Conservation (phyloP, 345 rosid genomes). For the Eucalyptus dawsonii region DNA sequence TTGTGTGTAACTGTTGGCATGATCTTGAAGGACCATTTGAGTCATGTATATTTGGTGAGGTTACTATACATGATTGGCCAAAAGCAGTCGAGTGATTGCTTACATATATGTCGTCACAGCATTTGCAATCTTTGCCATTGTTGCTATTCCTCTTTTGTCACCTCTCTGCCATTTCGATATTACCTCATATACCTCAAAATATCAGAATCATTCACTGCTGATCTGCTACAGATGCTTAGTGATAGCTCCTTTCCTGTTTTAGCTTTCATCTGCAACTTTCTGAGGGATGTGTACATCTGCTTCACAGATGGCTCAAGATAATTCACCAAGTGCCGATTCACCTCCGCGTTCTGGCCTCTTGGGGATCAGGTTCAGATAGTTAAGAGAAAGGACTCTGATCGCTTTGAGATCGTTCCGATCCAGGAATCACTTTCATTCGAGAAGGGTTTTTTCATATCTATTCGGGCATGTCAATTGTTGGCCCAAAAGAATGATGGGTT, state of each 20-base stretch:
- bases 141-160: background rate
- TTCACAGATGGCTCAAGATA: constrained; percentile 45
- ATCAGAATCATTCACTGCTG: background rate
- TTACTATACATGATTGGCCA: background rate
- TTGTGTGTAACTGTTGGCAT: background rate
- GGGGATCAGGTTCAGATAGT: constrained; percentile 78
- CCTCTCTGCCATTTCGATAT: background rate
- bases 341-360: constrained; percentile 81
- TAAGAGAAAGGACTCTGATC: constrained; percentile 60
- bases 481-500: constrained; percentile 90
- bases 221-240: background rate
- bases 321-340: constrained; percentile 37
- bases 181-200: background rate
- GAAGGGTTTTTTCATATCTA: constrained; percentile 77
- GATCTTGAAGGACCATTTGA: background rate
- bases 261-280: background rate
- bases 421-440: constrained; percentile 74
- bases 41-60: background rate
- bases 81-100: background rate
- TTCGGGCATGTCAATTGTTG: constrained; percentile 86
- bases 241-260: background rate
- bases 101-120: background rate
- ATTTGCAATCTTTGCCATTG: background rate
- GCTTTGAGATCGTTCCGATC: constrained; percentile 77
- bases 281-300: background rate